Evolutionary conservation across 257 asterid genomes (phyloP).

Genomic region (Galeopsis tetrahit): DNA sequence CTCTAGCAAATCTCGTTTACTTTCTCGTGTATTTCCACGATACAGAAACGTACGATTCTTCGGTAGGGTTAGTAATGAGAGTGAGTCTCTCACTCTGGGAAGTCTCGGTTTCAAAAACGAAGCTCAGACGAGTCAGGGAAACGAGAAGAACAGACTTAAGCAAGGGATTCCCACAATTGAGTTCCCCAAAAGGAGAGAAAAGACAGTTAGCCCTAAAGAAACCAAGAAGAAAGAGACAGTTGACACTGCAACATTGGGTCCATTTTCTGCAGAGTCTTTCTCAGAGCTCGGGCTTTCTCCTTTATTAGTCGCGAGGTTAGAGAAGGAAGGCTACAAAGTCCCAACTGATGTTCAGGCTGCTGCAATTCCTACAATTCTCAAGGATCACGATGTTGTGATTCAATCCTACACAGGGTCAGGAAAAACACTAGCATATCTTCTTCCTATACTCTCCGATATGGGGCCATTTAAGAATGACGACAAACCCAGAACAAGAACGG

Average conservation of each 20-base stretch:
- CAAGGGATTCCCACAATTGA: slow-evolving; percentile 64
- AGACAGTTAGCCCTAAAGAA: slow-evolving; percentile 43
- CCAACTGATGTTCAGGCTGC: slow-evolving; percentile 99
- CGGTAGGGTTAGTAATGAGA: slow-evolving; percentile 39
- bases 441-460: slow-evolving; percentile 81
- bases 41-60: slow-evolving; percentile 45
- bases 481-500: slow-evolving; percentile 45
- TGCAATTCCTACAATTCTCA: slow-evolving; percentile 78
- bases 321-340: slow-evolving; percentile 70
- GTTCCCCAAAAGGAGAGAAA: slow-evolving; percentile 59
- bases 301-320: slow-evolving; percentile 69
- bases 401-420: slow-evolving; percentile 99
- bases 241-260: slow-evolving; percentile 60
- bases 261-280: slow-evolving; percentile 80
- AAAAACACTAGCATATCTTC: slow-evolving; percentile 91
- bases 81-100: slow-evolving; percentile 66
- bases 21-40: slow-evolving; percentile 50
- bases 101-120: slow-evolving; percentile 67
- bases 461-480: slow-evolving; percentile 57
- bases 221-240: slow-evolving; percentile 43
- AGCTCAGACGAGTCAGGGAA: slow-evolving; percentile 37
- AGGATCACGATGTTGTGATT: slow-evolving; percentile 81
- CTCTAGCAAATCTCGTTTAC: slow-evolving; percentile 40
- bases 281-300: slow-evolving; percentile 88
- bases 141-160: slow-evolving; percentile 56